Base-by-base conservation (phyloP, 768 basidiomycete species). In the Lentinula sp. region DNA sequence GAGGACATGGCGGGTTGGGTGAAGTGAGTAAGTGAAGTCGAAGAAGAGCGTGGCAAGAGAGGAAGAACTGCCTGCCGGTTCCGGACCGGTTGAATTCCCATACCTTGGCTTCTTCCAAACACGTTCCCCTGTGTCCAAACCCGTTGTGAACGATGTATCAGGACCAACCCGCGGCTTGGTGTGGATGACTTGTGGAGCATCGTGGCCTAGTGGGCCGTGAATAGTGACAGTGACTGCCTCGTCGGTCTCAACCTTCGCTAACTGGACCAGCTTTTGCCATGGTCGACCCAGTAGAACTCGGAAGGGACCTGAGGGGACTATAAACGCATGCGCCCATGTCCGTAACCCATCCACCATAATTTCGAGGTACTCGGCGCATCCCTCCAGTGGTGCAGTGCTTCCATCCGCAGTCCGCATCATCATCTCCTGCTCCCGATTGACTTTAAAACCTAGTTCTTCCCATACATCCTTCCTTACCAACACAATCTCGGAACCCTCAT, bases 321-420 rank as follows among this genome's bases (percentile, higher is more conserved):
- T 60, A 20, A 64, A 70, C 10, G 67, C 67, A 51, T 70, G 69
- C 0, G 65, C 68, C 63, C 63, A 70, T 0, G 66, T 68, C 23
- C 52, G 62, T n/a, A 71, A 37, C 0, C 65, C 68, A 18, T 61
- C 55, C 16, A 70, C 54, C 28, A 59, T 50, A 10, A 42, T 33
- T 43, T 64, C 62, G 45, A 68, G 42, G 8, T n/a, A 63, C 50
- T 68, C 66, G 0, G 57, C 46, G 66, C 35, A 36, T 53, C 53
- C 52, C 28, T 67, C 63, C 35, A 28, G 28, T 28, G 28, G 28
- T 28, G 28, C 28, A 28, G 43, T 54, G 0, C 7, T 41, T 2
- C 66, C 62, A 55, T 70, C 70, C 3, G 66, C 69, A 9, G 64
- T 66, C 20, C 70, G 63, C 67, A 72, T 72, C 1, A 35, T 62